Conservation (phyloP, 306 rosid genomes). For the Crotalaria pallida region DNA sequence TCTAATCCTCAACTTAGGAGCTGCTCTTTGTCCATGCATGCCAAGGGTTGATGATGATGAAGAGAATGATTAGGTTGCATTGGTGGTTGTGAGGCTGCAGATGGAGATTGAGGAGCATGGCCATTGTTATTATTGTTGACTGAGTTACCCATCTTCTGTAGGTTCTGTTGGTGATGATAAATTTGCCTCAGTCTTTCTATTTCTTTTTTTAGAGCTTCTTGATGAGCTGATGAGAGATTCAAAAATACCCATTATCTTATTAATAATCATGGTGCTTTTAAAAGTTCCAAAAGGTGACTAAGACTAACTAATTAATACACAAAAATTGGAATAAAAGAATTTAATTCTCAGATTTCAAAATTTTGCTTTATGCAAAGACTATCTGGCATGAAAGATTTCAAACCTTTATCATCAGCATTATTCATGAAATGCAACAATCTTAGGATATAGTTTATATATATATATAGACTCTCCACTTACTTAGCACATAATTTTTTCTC, state of each 20-base stretch:
- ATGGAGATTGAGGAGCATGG: slow-evolving; percentile 7
- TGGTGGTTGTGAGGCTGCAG: slow-evolving; percentile 17
- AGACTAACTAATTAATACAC: too few relatives aligned
- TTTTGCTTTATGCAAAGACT: slow-evolving; percentile 2
- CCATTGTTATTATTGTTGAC: slow-evolving; percentile 34
- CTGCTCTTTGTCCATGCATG: slow-evolving; percentile 34
- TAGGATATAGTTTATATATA: background rate
- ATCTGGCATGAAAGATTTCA: background rate
- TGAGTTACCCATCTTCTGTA: slow-evolving; percentile 45
- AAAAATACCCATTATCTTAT: slow-evolving; percentile 3
- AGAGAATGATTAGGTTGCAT: background rate
- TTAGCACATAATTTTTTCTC: too few relatives aligned
- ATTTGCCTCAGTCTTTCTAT: slow-evolving; percentile 87
- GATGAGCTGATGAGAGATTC: slow-evolving; percentile 64
- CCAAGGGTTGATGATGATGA: slow-evolving; percentile 20
- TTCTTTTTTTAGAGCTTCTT: slow-evolving; percentile 87
- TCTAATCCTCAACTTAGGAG: slow-evolving; percentile 30
- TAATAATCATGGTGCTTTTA: background rate
- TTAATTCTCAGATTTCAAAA: background rate
- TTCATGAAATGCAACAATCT: background rate
- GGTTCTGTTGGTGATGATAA: slow-evolving; percentile 75
- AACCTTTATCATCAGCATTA: background rate
- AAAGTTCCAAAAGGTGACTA: background rate
- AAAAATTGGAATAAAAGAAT: background rate
- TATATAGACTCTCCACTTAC: too few relatives aligned